Conservation (phyloP, 495 filamentous ascomycete species). For the Cudoniella acicularis region DNA sequence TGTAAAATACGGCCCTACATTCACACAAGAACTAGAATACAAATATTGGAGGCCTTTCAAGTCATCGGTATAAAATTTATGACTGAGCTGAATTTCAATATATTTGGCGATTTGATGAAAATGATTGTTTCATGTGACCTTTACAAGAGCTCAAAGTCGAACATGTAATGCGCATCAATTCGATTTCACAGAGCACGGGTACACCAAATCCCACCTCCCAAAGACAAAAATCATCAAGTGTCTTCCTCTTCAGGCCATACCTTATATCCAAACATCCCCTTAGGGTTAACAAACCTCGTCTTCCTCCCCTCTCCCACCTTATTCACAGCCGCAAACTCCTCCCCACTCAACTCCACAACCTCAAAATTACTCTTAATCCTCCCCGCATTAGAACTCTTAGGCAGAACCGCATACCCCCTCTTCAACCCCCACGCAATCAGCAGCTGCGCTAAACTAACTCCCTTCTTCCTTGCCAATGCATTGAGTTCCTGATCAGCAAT, state of each 20-base stretch:
- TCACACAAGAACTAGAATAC: no score
- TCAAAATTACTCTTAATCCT: constrained; percentile 40
- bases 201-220: no score
- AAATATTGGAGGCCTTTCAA: no score
- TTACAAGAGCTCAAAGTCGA: no score
- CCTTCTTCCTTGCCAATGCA: constrained; percentile 34
- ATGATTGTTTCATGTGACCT: no score
- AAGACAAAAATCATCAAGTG: no score
- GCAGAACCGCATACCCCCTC: constrained; percentile 43
- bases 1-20: no score
- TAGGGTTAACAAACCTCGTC: constrained; percentile 76
- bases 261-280: constrained; percentile 41
- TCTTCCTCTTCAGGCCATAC: constrained; percentile 16
- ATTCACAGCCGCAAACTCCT: constrained; percentile 47
- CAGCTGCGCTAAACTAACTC: constrained; percentile 35
- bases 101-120: no score
- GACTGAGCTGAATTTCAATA: no score
- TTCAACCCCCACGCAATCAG: constrained; percentile 45
- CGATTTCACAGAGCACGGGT: no score
- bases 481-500: constrained; percentile 51
- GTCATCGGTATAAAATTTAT: no score
- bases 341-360: constrained; percentile 20
- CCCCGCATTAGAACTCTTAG: constrained; percentile 42
- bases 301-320: constrained; percentile 56
- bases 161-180: no score